Percentiles rank a stretch among this genome's conserved stretches.
phyloP scores from a whole-genome alignment of 106 monocot genomes.

The Allium cepa region DNA sequence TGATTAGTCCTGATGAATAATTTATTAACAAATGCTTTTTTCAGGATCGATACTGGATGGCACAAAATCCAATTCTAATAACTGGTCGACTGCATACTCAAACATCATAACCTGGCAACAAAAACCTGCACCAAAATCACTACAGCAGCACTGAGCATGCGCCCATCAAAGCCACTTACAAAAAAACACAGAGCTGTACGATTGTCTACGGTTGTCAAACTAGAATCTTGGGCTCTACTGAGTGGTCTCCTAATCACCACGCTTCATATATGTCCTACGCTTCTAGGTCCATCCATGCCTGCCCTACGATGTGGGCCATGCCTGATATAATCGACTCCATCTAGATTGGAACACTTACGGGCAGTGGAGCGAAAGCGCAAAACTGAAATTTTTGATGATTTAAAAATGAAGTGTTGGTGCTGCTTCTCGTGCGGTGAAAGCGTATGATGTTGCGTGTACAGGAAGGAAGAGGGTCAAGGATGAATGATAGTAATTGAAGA shows the following conservation, averaged over 20 bases:
- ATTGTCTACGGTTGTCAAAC: constrained; percentile 39
- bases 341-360: constrained; percentile 5
- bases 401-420: constrained; percentile 4
- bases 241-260: constrained; percentile 26
- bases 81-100: constrained; percentile 3
- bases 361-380: background rate
- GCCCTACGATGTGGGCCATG: constrained; percentile 10
- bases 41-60: background rate
- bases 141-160: background rate
- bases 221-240: constrained; percentile 33
- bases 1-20: too few species aligned
- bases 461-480: too few species aligned
- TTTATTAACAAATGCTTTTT: background rate
- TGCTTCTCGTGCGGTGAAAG: constrained; percentile 1
- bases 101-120: constrained; percentile 2
- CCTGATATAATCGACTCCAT: constrained; percentile 13
- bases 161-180: background rate
- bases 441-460: too few species aligned
- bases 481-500: too few species aligned
- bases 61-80: background rate
- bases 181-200: constrained; percentile 26
- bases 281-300: background rate
- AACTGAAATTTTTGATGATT: constrained; percentile 1
- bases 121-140: constrained; percentile 5
- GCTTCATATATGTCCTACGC: constrained; percentile 9